phyloP scores from a whole-genome alignment of 176 grass and related monocot species.

The Bonia amplexicaulis region DNA sequence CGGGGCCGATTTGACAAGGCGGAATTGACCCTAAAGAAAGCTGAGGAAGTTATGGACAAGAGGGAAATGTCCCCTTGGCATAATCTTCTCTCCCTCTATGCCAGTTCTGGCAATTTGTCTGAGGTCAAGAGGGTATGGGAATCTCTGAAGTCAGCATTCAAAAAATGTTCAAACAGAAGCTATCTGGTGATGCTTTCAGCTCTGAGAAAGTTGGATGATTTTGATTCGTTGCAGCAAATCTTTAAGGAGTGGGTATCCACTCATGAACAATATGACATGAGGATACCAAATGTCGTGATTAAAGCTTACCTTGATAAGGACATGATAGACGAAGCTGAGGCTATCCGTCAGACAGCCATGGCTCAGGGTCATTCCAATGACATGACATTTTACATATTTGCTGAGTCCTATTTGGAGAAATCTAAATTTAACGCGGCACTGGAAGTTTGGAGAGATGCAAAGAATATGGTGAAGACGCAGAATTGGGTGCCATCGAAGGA shows the following conservation, averaged over 20 bases:
- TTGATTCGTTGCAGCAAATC: constrained; percentile 17
- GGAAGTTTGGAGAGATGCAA: constrained; percentile 16
- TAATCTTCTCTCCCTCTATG: constrained; percentile 28
- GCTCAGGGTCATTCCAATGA: constrained; percentile 8
- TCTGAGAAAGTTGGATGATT: constrained; percentile 42
- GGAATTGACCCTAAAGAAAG: constrained; percentile 42
- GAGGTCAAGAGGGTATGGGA: constrained; percentile 53
- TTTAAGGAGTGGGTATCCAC: constrained; percentile 50
- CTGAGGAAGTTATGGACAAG: constrained; percentile 33
- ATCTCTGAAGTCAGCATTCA: constrained; percentile 33
- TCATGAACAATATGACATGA: constrained; percentile 26
- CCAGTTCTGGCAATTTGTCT: constrained; percentile 35
- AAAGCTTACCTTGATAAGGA: constrained; percentile 36
- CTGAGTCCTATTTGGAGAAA: constrained; percentile 36
- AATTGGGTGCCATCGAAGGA: constrained; percentile 27
- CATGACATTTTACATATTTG: constrained; percentile 28
- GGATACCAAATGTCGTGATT: constrained; percentile 44
- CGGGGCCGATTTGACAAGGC: constrained; percentile 36
- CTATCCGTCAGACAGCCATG: constrained; percentile 31
- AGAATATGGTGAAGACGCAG: constrained; percentile 11
- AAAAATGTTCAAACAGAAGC: constrained; percentile 36
- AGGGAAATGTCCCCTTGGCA: constrained; percentile 11
- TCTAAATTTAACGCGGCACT: neutral
- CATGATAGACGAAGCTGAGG: constrained; percentile 45
- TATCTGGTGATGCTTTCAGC: constrained; percentile 45